Base-by-base conservation (phyloP, 768 basidiomycete species). In the Suillus spraguei region DNA sequence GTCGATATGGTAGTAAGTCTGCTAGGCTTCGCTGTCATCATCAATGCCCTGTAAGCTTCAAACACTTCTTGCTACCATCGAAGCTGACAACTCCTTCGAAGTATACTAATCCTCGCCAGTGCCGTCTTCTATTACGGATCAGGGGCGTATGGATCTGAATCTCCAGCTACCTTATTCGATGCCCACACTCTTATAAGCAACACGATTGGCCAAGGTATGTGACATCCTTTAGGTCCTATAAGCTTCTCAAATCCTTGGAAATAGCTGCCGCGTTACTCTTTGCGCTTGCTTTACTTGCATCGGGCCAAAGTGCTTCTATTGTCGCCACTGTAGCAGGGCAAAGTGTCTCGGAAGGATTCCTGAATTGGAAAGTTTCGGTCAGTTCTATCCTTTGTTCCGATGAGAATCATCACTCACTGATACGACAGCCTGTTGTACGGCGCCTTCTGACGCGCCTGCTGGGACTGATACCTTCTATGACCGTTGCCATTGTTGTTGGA, bases 271-370 rank as follows among this genome's bases (percentile, higher is more conserved):
- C 91, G 0, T 85, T 87, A n/a, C 77, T 97, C 46, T 98, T 97
- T 69, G 95, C 96, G 2, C 71, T 98, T 47, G 93, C 92, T 3
- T 78, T 98, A 16, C 83, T 98, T 14, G 87, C 89, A 39, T 81
- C 94, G 2, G 95, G 96, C 3, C 95, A 97, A 81, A 92, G 92
- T 66, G 92, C 96, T 0, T 91, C 90, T 9, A 84, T 97, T 58
- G 90, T 97, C 4, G 95, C 93, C 11, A 97, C 94, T 0, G 83
- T 97, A 14, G 90, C 93, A 1, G 95, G 95, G 0, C 95, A 97
- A 75, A 89, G 92, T 24, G 89, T 98, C 44, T 88, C 88, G 0
- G 95, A 97, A 75, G 95, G 95, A 0, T 95, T 95, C 75, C 81
- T 97, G 60, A 86, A 85, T 60, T 97, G 94, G 94, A 83, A 86